phyloP scores from a whole-genome alignment of 768 basidiomycete genomes.

The Boletus vinaceobasis region DNA sequence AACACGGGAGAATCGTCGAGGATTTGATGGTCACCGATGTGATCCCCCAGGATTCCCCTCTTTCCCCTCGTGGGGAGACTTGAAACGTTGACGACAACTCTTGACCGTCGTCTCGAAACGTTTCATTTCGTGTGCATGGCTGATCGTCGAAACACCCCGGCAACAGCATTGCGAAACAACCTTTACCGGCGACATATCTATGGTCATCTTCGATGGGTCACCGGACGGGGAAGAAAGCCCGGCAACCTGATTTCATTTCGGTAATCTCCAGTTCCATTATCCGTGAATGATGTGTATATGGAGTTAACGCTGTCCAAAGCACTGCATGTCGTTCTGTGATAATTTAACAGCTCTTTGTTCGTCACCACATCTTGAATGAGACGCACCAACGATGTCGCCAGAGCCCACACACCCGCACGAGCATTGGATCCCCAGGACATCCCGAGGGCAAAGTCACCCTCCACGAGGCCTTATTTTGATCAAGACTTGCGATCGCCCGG shows the following conservation, averaged over 20 bases:
- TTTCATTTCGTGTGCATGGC: conserved; percentile 3
- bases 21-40: background rate
- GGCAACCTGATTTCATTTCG: conserved; percentile 26
- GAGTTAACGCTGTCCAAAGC: background rate
- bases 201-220: conserved; percentile 4
- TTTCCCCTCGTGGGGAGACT: no score
- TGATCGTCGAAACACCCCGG: conserved; percentile 11
- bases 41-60: background rate
- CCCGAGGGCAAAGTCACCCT: background rate
- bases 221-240: conserved; percentile 6
- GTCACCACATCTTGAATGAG: background rate
- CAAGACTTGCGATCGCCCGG: background rate
- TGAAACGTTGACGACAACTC: background rate
- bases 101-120: background rate
- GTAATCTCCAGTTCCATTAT: conserved; percentile 17
- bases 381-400: conserved; percentile 2
- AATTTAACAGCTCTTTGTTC: conserved; percentile 1
- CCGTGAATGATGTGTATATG: conserved; percentile 1
- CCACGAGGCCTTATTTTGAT: background rate
- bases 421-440: background rate
- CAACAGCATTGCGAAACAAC: background rate
- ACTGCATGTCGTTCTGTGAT: background rate
- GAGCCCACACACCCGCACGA: background rate
- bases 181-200: conserved; percentile 5
- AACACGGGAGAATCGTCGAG: background rate